phyloP scores from a whole-genome alignment of 116 monocot species.

The Papilionanthe hybrid region DNA sequence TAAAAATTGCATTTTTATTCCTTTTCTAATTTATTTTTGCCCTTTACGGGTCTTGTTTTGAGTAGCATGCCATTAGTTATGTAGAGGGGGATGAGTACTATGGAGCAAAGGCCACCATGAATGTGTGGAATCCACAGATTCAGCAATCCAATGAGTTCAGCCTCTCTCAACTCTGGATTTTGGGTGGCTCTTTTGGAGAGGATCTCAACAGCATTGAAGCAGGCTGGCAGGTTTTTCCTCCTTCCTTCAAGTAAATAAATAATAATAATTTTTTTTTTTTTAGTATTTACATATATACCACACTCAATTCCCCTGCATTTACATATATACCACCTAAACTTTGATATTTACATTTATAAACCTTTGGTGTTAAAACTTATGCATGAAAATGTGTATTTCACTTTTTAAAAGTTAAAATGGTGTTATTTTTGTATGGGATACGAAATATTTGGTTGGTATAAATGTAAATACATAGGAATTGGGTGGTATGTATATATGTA shows the following conservation, averaged over 20 bases:
- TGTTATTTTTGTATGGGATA: no score
- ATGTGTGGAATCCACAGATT: constrained; percentile 63
- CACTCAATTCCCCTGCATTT: no score
- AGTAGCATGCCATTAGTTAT: constrained; percentile 70
- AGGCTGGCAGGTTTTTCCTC: constrained; percentile 52
- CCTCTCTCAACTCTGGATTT: constrained; percentile 62
- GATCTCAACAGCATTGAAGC: constrained; percentile 80
- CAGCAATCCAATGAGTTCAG: constrained; percentile 67
- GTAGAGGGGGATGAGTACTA: constrained; percentile 66
- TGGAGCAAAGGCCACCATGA: constrained; percentile 72
- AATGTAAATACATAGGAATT: no score
- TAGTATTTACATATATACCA: neutral
- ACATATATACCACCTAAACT: no score
- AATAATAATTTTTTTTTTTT: neutral
- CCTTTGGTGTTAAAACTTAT: no score
- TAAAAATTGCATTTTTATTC: no score
- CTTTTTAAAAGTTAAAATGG: no score
- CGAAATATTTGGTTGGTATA: no score
- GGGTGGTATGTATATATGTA: no score
- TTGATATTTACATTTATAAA: no score
- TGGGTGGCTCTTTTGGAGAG: constrained; percentile 61
- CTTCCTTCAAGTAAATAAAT: neutral
- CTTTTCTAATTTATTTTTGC: neutral
- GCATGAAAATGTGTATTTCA: no score
- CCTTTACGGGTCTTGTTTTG: constrained; percentile 15